Conservation (phyloP, 176 grass and related monocot genomes). For the Paspalum vaginatum region DNA sequence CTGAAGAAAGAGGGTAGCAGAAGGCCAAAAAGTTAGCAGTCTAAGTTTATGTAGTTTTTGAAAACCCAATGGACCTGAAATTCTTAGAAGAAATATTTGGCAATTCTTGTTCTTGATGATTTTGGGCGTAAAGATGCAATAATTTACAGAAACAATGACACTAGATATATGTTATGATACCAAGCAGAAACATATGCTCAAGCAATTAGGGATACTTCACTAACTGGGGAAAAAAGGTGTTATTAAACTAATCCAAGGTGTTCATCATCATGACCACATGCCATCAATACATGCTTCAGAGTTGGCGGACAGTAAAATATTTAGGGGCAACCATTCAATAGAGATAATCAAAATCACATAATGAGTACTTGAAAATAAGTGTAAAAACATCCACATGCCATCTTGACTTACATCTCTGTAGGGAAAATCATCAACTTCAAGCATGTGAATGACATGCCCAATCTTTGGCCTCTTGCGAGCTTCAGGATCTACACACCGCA, state of each 20-base stretch:
- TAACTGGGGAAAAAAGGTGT: not conserved
- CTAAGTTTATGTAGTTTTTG: not conserved
- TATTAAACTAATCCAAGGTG: not conserved
- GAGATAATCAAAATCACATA: constrained; percentile 13
- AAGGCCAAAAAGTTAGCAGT: not conserved
- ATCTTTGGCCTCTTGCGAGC: constrained; percentile 96
- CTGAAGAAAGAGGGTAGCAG: constrained; percentile 31
- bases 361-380: not conserved
- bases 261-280: not conserved
- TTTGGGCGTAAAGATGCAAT: no score
- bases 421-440: constrained; percentile 96
- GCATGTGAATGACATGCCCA: constrained; percentile 98
- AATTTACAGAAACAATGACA: no score
- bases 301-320: not conserved
- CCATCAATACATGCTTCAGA: not conserved
- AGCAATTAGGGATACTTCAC: not conserved
- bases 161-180: no score
- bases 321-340: not conserved
- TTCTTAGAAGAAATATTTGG: no score
- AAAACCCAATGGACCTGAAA: no score
- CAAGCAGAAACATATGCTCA: not conserved
- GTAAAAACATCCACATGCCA: not conserved
- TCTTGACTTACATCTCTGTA: constrained; percentile 86
- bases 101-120: no score
- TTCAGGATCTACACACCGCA: constrained; percentile 95